Evolutionary conservation across 345 rosid species (phyloP).

Genomic region (Raphanus sativus): DNA sequence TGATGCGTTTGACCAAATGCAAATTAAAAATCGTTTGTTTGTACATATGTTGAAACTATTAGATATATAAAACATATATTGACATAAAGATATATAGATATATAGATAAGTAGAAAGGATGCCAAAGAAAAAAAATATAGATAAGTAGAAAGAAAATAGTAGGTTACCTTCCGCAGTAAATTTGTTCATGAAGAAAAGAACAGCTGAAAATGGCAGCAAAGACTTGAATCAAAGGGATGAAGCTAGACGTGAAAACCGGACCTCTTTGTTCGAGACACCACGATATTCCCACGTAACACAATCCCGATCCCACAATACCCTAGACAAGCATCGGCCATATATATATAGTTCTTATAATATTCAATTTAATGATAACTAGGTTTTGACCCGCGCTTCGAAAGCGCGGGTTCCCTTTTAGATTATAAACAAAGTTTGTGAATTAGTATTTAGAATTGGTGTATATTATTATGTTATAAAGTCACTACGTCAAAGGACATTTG

Average conservation of each 20-base stretch:
- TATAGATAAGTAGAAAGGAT: not conserved
- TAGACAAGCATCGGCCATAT: conserved; percentile 5
- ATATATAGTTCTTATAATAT: too few relatives aligned
- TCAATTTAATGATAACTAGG: too few relatives aligned
- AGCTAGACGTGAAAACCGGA: conserved; percentile 77
- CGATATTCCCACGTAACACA: conserved; percentile 83
- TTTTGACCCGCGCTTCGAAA: too few relatives aligned
- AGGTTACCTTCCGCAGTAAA: conserved; percentile 68
- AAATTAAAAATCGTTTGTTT: not conserved
- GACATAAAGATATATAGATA: not conserved
- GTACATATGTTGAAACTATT: not conserved
- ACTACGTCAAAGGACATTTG: too few relatives aligned
- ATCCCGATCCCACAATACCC: conserved; percentile 80
- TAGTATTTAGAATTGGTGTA: too few relatives aligned
- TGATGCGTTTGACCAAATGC: conserved; percentile 1
- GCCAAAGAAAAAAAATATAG: not conserved
- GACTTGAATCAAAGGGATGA: conserved; percentile 67
- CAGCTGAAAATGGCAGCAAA: conserved; percentile 66
- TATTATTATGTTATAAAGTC: too few relatives aligned
- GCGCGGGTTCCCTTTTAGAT: too few relatives aligned
- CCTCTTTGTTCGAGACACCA: conserved; percentile 86
- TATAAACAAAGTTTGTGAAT: too few relatives aligned
- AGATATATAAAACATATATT: not conserved
- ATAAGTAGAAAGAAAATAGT: not conserved
- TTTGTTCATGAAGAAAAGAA: conserved; percentile 62